Base-by-base conservation (phyloP, 2,329 filamentous ascomycete genomes). In the Fusarium sp. region DNA sequence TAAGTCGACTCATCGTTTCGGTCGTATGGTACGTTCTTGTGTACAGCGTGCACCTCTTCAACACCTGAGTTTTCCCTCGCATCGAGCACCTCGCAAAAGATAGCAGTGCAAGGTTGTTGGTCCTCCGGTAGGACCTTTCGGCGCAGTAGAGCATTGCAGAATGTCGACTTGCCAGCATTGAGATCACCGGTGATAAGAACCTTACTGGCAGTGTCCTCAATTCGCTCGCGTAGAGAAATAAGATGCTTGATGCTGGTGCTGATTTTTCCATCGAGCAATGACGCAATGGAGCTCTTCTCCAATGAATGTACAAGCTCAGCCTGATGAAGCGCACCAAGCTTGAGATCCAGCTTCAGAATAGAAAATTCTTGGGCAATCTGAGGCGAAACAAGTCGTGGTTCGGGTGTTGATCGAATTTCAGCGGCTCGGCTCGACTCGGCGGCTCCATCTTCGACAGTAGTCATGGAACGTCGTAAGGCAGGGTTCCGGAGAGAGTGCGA, bases 91-190 rank as follows among this genome's bases (percentile, higher is more conserved):
- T 99, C 96, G 78, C 96, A 99, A 81, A 99, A 99, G 59, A 99
- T 97, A 80, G 94, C 96, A 3, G 96, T 99, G 80, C 96, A 99
- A 3, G 96, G 96, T 77, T 98, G 96, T 79, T 99, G 95, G 74
- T 99, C 96, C 80, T 98, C 96, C 1, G 96, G 96, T 6, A 99
- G 82, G 28, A 99, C 88, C 80, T 98, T 98, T 66, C 95, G 90
- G 64, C 96, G 91, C 40, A 99, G 82, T 3, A 99, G 84, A n/a
- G 96, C 96, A 80, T 99, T 99, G 83, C 96, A 99, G 75, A 99
- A 99, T 1, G 96, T 99, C 6, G 96, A 99, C 78, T 99, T 99
- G 76, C 96, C 96, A 10, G 96, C 95, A 77, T 99, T 99, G 55
- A 99, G 81, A 78, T 99, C 96, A 75, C 96, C 96, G 0, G 96